Conservation (phyloP, 1,139 yeast genomes). For the Suhomyces bribrorum region DNA sequence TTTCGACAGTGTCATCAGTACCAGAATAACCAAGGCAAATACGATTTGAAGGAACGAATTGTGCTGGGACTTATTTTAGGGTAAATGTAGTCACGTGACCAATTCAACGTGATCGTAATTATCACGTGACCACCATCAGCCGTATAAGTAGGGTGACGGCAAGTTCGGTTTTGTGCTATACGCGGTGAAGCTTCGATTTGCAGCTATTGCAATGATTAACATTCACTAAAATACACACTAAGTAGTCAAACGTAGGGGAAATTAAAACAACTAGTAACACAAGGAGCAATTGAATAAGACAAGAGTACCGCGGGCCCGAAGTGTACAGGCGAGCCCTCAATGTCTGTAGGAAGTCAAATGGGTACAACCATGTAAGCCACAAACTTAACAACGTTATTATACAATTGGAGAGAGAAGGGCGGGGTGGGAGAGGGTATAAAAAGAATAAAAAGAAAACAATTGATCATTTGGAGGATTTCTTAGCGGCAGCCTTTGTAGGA, state of each 20-base stretch:
- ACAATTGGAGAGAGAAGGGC: conserved; percentile 3
- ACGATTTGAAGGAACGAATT: too few relatives aligned
- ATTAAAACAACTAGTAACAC: conserved; percentile 14
- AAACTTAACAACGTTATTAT: conserved; percentile 6
- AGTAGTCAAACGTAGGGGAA: conserved; percentile 7
- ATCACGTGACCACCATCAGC: too few relatives aligned
- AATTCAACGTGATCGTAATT: too few relatives aligned
- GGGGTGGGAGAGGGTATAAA: not conserved
- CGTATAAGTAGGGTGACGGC: too few relatives aligned
- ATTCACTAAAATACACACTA: conserved; percentile 12
- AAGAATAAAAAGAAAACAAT: not conserved
- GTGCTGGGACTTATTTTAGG: too few relatives aligned
- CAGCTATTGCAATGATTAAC: conserved; percentile 7
- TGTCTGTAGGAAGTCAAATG: not conserved
- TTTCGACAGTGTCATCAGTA: too few relatives aligned
- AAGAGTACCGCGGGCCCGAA: not conserved
- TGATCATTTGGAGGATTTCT: conserved; percentile 5
- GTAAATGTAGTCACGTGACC: not conserved
- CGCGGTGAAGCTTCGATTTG: not conserved
- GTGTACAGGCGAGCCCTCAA: not conserved
- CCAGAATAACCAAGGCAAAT: too few relatives aligned
- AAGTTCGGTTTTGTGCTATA: not conserved
- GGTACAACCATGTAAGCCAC: not conserved
- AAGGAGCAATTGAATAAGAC: conserved; percentile 9
- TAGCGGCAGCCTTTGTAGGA: conserved; percentile 4